Conservation (phyloP, 176 grass and related monocot species). For the Tuctoria greenei region DNA sequence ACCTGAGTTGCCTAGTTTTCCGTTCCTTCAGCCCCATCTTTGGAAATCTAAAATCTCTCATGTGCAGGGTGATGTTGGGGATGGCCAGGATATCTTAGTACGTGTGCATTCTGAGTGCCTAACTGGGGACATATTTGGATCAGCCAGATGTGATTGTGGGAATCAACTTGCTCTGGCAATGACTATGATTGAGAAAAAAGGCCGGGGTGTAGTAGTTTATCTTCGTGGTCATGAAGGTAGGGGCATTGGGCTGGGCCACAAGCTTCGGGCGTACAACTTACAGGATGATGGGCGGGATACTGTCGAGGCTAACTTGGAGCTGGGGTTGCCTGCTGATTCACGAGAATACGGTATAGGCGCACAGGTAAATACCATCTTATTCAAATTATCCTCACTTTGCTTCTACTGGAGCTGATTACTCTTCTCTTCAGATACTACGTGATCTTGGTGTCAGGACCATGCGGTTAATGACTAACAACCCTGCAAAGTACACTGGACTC, state of each 20-base stretch:
- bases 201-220: constrained; percentile 83
- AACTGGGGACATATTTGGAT: constrained; percentile 95
- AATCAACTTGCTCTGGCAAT: constrained; percentile 72
- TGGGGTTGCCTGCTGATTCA: constrained; percentile 89
- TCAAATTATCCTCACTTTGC: constrained; percentile 1
- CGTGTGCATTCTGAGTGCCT: constrained; percentile 88
- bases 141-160: constrained; percentile 83
- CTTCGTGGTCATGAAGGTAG: constrained; percentile 94
- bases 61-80: constrained; percentile 90
- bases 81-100: constrained; percentile 88
- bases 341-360: constrained; percentile 86
- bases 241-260: constrained; percentile 88
- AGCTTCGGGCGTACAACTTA: constrained; percentile 87
- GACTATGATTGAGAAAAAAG: constrained; percentile 85
- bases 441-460: constrained; percentile 91
- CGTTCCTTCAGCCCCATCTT: constrained; percentile 4
- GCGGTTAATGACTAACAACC: constrained; percentile 93
- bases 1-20: background rate
- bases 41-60: constrained; percentile 19
- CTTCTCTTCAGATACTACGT: constrained; percentile 60
- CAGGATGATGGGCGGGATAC: constrained; percentile 86
- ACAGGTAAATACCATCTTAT: constrained; percentile 51
- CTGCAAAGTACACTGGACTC: constrained; percentile 73
- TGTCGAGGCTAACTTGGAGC: constrained; percentile 92
- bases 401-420: constrained; percentile 15